These are phyloP conservation scores for Xerocomus tenax DNA, from an alignment of 1,284 basidiomycete genomes.

Conservation along the genomic window DNA sequence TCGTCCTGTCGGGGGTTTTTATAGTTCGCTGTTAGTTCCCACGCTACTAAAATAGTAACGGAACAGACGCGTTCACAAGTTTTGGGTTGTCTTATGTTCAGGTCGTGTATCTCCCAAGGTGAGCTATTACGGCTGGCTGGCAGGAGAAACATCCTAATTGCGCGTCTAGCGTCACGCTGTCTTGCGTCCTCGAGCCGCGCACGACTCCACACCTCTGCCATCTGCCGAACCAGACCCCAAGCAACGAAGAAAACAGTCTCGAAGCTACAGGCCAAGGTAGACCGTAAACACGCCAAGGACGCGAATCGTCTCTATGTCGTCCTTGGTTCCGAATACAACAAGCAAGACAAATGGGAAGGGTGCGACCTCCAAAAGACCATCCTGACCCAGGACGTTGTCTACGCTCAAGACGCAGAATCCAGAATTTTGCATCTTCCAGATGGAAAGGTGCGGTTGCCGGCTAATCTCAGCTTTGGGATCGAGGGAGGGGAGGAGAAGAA, in stretches of 20 bases:
- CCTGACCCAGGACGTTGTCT: constrained; percentile 48
- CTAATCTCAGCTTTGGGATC: constrained; percentile 55
- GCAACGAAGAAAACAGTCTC: constrained; percentile 40
- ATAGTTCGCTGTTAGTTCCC: constrained; percentile 12
- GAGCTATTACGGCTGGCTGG: constrained; percentile 5
- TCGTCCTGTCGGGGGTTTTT: background rate
- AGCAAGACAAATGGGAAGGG: constrained; percentile 55
- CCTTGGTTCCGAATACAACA: constrained; percentile 57
- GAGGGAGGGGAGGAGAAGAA: constrained; percentile 44
- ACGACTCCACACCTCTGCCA: constrained; percentile 50
- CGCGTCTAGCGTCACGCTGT: constrained; percentile 34
- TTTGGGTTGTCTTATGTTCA: constrained; percentile 31
- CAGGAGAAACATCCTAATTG: background rate
- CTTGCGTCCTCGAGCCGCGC: constrained; percentile 39
- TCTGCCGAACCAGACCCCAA: constrained; percentile 33
- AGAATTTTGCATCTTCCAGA: constrained; percentile 16
- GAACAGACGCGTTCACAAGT: background rate
- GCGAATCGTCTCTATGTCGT: constrained; percentile 57
- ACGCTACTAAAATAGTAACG: constrained; percentile 13
- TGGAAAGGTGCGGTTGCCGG: constrained; percentile 39
- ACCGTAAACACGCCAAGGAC: constrained; percentile 37
- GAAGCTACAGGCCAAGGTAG: constrained; percentile 44
- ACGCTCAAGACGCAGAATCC: constrained; percentile 15
- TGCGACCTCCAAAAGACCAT: constrained; percentile 58
- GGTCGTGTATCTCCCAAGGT: constrained; percentile 30